phyloP scores from a whole-genome alignment of 768 basidiomycete genomes.

The Mycena amicta region DNA sequence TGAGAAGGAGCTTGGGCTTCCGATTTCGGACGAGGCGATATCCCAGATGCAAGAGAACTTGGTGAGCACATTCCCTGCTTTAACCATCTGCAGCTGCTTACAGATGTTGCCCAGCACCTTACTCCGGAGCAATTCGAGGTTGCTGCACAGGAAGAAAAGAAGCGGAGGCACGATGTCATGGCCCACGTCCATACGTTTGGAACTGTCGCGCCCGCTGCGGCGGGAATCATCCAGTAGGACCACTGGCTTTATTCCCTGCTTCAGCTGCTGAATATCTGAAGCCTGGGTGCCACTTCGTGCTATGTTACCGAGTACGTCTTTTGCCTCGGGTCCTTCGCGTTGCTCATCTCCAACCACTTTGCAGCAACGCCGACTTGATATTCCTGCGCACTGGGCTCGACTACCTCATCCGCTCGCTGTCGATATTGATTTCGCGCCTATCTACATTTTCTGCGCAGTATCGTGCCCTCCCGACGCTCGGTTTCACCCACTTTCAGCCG shows the following conservation, averaged over 20 bases:
- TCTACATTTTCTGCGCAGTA: conserved; percentile 83
- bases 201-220: conserved; percentile 88
- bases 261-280: conserved; percentile 31
- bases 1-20: conserved; percentile 92
- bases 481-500: conserved; percentile 99
- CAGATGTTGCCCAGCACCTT: conserved; percentile 54
- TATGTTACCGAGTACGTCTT: conserved; percentile 92
- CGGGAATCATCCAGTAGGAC: conserved; percentile 90
- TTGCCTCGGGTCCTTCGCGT: not conserved
- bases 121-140: conserved; percentile 89
- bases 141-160: conserved; percentile 95
- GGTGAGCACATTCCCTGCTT: conserved; percentile 44
- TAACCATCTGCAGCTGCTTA: not conserved
- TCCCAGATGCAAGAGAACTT: conserved; percentile 94
- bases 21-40: conserved; percentile 88
- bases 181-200: conserved; percentile 99
- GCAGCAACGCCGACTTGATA: conserved; percentile 96
- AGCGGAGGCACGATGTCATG: conserved; percentile 98
- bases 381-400: conserved; percentile 89
- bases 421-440: conserved; percentile 86
- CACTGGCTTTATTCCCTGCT: not conserved
- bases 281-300: conserved; percentile 96
- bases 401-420: conserved; percentile 85
- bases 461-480: conserved; percentile 87
- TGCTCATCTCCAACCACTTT: conserved; percentile 3